A percentile compares a stretch with the other conserved stretches of the same genome.
Evolutionary conservation across 2,329 filamentous ascomycete genomes (phyloP).

Genomic region (Aspergillus sp.): DNA sequence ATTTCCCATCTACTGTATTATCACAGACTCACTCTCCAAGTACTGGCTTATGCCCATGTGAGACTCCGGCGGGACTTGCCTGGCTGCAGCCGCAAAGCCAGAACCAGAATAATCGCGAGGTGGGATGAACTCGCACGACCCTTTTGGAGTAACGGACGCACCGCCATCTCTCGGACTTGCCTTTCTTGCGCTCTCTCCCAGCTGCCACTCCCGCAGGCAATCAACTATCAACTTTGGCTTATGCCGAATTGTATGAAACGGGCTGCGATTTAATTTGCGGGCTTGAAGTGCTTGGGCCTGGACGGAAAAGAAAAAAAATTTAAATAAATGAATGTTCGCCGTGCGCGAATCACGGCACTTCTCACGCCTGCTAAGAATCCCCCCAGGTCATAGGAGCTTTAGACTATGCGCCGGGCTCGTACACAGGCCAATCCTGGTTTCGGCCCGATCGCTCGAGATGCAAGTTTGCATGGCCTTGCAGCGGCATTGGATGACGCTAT

Average conservation of each 20-base stretch:
- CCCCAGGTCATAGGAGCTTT: constrained; percentile 5
- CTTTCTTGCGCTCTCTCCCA: neutral
- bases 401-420: constrained; percentile 11
- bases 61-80: neutral
- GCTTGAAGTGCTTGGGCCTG: neutral
- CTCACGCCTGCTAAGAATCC: constrained; percentile 3
- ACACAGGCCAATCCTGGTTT: constrained; percentile 15
- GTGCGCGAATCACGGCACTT: constrained; percentile 9
- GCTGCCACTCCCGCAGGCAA: too few relatives aligned
- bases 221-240: too few relatives aligned
- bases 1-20: too few relatives aligned
- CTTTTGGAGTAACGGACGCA: neutral
- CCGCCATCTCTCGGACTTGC: neutral
- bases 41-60: neutral
- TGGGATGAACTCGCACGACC: neutral
- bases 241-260: too few relatives aligned
- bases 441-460: constrained; percentile 17
- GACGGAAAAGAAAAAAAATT: neutral
- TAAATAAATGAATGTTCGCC: too few relatives aligned
- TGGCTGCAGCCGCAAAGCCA: too few relatives aligned
- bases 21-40: neutral
- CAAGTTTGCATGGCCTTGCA: neutral
- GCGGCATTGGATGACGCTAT: constrained; percentile 6
- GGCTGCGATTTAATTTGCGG: neutral
- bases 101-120: neutral